phyloP scores from a whole-genome alignment of 108 stramenopile genomes.

The Cyclostephanos tholiformis region DNA sequence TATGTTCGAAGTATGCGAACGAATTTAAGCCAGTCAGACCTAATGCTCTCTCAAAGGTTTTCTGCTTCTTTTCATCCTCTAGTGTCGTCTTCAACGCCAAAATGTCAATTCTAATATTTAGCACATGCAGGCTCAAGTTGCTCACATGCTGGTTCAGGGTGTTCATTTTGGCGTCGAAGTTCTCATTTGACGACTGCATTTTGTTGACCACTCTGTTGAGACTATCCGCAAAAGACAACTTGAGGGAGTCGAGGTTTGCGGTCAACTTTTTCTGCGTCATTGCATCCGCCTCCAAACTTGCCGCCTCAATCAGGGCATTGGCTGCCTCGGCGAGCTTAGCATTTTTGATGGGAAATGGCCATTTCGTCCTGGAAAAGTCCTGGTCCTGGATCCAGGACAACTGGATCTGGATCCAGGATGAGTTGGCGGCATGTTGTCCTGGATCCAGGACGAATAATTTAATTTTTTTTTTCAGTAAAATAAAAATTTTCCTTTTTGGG shows the following conservation, averaged over 20 bases:
- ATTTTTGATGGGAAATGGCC: no score
- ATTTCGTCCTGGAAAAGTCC: no score
- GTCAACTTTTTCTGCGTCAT: conserved; percentile 17
- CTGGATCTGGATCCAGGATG: no score
- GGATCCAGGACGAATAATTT: no score
- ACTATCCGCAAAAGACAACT: conserved; percentile 18
- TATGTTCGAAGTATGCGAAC: not conserved
- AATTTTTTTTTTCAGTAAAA: no score
- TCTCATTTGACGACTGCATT: conserved; percentile 19
- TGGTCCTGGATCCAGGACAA: no score
- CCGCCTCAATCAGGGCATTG: conserved; percentile 23
- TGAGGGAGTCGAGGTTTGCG: conserved; percentile 19
- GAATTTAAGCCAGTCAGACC: not conserved
- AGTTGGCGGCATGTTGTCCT: no score
- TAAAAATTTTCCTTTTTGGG: no score
- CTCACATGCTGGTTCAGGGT: conserved; percentile 14
- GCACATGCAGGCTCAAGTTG: not conserved
- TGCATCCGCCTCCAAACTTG: conserved; percentile 22
- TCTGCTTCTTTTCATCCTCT: not conserved
- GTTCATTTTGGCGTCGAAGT: conserved; percentile 21
- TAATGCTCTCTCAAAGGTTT: not conserved
- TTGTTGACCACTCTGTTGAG: conserved; percentile 12
- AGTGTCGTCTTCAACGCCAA: not conserved
- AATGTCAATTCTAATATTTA: not conserved
- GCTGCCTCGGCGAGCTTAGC: no score